Base-by-base conservation (phyloP, 352 stramenopile species). In the Globisporangium canariense region DNA sequence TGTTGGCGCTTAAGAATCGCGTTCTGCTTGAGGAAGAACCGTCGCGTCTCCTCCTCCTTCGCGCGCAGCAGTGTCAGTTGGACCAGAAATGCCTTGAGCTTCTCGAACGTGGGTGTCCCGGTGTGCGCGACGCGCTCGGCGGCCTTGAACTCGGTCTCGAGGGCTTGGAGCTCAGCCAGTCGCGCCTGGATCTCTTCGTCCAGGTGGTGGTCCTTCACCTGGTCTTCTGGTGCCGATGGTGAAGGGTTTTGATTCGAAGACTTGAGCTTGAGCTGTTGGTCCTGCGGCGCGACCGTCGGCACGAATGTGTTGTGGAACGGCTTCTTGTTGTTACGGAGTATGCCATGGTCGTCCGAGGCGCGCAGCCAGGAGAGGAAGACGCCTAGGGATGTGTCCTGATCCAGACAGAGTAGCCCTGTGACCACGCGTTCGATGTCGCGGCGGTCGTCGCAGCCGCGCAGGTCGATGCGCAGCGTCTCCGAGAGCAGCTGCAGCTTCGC, bases 361-460 rank as follows among this genome's bases (percentile, higher is more conserved):
- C 74, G 79, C 18, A 90, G 59, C 82, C 84, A 93, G 0, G 79
- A 69, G 40, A 93, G 71, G 52, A 93, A 93, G 4, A 86, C 76
- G 4, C 84, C 69, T 0, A 93, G 71, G 4, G 84, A 73, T 3
- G 84, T 88, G 68, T 93, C 81, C 54, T 91, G 76, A 60, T 93
- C 84, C 41, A 91, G 70, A 55, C 78, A 88, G 3, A 93, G 63
- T 13, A 93, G 64, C 0, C 81, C 79, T 1, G 79, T 82, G 18
- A 93, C 61, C 20, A 89, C 68, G 46, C 79, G 75, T 43, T 90
- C 76, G 18, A 90, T 75, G 58, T 93, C 84, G 3, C 47, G 34
- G 32, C 82, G 82, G 49, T 86, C 73, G 34, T 88, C 76, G 50
- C 78, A 90, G 18, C 74, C 75, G 36, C 78, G 73, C 46, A 84